A percentile compares a stretch with the other conserved stretches of the same genome.
These are phyloP conservation scores for Hymenoscyphus fraxineus DNA, from an alignment of 2,329 filamentous ascomycete genomes.

Conservation along the genomic window DNA sequence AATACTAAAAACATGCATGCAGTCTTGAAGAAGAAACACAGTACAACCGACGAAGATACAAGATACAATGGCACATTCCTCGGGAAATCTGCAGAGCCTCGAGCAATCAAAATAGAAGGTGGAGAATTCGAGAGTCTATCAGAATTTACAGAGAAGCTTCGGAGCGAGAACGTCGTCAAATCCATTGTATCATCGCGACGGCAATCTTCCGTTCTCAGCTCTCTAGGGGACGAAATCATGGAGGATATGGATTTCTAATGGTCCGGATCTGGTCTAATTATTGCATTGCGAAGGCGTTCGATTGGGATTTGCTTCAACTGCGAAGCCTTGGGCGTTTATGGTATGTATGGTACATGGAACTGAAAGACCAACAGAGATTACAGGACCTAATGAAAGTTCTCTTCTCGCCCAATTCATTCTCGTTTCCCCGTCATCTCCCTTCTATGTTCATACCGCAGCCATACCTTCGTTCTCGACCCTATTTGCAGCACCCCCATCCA, in stretches of 20 bases:
- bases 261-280: constrained; percentile 4
- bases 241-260: constrained; percentile 33
- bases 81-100: constrained; percentile 68
- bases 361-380: constrained; percentile 10
- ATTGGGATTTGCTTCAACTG: background rate
- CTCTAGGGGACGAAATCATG: constrained; percentile 32
- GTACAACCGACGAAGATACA: constrained; percentile 81
- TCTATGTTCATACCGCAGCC: constrained; percentile 23
- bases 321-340: background rate
- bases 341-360: constrained; percentile 20
- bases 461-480: constrained; percentile 32
- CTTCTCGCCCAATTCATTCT: background rate
- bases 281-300: constrained; percentile 34
- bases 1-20: constrained; percentile 26
- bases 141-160: constrained; percentile 55
- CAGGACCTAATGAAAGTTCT: background rate
- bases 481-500: constrained; percentile 32
- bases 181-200: constrained; percentile 26
- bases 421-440: background rate
- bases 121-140: constrained; percentile 63
- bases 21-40: constrained; percentile 89
- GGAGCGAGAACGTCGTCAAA: constrained; percentile 18
- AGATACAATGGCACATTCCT: constrained; percentile 82
- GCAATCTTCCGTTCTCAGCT: constrained; percentile 34
- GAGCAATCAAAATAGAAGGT: constrained; percentile 74